Evolutionary conservation across 108 stramenopile species (phyloP).

Genomic region (Fistulifera solaris): DNA sequence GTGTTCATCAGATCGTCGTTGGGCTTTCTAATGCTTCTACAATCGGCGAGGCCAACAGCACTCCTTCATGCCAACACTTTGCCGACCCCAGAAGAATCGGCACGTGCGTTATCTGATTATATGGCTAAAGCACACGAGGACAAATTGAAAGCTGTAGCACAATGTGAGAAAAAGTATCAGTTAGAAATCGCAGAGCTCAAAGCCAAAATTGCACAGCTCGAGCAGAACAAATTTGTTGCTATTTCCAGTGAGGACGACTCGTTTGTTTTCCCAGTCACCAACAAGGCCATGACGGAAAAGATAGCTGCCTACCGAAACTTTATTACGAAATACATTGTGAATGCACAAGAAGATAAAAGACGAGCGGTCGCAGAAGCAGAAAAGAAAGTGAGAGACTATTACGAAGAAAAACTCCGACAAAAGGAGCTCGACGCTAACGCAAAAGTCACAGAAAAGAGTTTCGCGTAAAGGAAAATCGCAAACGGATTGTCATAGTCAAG

Average conservation of each 20-base stretch:
- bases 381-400: no score
- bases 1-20: no score
- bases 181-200: slow-evolving; percentile 60
- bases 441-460: no score
- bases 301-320: slow-evolving; percentile 55
- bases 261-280: no score
- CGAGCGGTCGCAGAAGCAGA: slow-evolving; percentile 22
- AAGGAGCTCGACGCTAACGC: no score
- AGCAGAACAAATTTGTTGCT: slow-evolving; percentile 15
- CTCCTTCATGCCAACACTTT: not conserved
- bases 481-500: no score
- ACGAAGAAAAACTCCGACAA: no score
- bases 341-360: slow-evolving; percentile 53
- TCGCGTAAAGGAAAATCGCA: no score
- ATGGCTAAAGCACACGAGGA: slow-evolving; percentile 79
- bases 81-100: not conserved
- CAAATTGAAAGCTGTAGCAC: slow-evolving; percentile 52
- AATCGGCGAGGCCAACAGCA: no score
- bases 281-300: no score
- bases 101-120: slow-evolving; percentile 20
- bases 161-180: slow-evolving; percentile 51
- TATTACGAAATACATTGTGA: slow-evolving; percentile 71
- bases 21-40: no score
- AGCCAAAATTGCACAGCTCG: slow-evolving; percentile 35
- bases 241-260: no score